Conservation (phyloP, 2,329 filamentous ascomycete species). For the Ceratocystis papillata region DNA sequence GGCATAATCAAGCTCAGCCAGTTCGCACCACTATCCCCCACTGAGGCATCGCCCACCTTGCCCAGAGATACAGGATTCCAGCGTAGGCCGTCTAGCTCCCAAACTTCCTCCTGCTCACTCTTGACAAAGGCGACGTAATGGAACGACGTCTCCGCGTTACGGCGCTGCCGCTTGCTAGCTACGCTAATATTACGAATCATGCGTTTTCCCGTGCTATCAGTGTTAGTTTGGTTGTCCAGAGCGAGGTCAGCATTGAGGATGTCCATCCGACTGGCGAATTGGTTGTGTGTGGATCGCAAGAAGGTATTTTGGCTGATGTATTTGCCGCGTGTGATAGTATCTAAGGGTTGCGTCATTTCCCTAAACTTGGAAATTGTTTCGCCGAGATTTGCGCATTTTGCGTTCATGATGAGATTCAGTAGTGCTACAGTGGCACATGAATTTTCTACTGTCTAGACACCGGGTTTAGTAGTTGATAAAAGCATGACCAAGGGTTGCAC, state of each 20-base stretch:
- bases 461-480: conserved; percentile 21
- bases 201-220: conserved; percentile 27
- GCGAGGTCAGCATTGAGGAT: conserved; percentile 60
- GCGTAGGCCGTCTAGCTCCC: conserved; percentile 82
- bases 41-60: conserved; percentile 28
- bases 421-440: conserved; percentile 88
- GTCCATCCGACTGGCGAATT: conserved; percentile 69
- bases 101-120: conserved; percentile 54
- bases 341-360: conserved; percentile 54
- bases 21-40: conserved; percentile 30
- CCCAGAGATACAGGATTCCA: conserved; percentile 57
- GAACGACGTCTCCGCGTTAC: conserved; percentile 51
- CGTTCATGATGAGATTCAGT: conserved; percentile 88
- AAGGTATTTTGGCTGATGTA: conserved; percentile 62
- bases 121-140: conserved; percentile 89
- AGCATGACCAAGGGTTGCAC: background rate
- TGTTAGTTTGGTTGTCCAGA: conserved; percentile 46
- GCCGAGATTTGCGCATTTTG: conserved; percentile 54
- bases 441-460: conserved; percentile 58
- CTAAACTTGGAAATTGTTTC: conserved; percentile 63
- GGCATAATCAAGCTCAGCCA: conserved; percentile 59
- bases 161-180: conserved; percentile 28
- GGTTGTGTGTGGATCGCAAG: conserved; percentile 77
- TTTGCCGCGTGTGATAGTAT: conserved; percentile 63
- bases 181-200: conserved; percentile 32